Evolutionary conservation across 176 grass and related monocot species (phyloP).

Genomic region (Pontederia crassipes): DNA sequence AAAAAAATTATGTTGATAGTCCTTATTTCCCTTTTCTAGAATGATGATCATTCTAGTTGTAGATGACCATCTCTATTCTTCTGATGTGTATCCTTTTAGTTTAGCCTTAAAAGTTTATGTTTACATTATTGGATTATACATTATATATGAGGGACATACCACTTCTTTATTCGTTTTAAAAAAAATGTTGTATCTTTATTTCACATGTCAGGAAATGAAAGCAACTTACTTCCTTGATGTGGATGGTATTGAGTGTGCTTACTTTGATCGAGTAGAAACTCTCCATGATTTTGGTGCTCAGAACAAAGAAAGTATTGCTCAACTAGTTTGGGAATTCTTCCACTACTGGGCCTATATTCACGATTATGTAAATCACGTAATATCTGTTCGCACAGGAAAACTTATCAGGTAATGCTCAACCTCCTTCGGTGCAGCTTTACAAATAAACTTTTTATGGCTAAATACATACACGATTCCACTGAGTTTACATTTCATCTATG

Average conservation of each 20-base stretch:
- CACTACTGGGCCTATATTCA: constrained; percentile 53
- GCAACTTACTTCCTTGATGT: constrained; percentile 26
- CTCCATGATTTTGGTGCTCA: constrained; percentile 26
- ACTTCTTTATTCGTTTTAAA: not conserved
- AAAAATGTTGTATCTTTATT: not conserved
- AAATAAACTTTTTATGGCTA: not conserved
- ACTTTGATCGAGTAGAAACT: constrained; percentile 27
- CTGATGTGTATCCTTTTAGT: too few species aligned
- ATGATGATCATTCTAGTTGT: too few species aligned
- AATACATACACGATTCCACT: not conserved
- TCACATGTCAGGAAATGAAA: constrained; percentile 31
- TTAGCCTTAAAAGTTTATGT: not conserved
- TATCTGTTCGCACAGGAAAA: constrained; percentile 36
- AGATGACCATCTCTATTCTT: too few species aligned
- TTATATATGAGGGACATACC: not conserved
- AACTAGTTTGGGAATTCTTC: constrained; percentile 59
- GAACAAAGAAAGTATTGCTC: constrained; percentile 35
- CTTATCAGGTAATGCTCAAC: constrained; percentile 29
- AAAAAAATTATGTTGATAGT: too few species aligned
- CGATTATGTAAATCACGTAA: constrained; percentile 40
- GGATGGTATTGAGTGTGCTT: constrained; percentile 34
- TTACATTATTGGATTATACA: not conserved
- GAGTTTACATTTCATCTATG: not conserved
- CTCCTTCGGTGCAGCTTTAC: not conserved
- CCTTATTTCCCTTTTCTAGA: too few species aligned